Evolutionary conservation across 495 filamentous ascomycete species (phyloP).

Genomic region (Wilcoxina mikolae): DNA sequence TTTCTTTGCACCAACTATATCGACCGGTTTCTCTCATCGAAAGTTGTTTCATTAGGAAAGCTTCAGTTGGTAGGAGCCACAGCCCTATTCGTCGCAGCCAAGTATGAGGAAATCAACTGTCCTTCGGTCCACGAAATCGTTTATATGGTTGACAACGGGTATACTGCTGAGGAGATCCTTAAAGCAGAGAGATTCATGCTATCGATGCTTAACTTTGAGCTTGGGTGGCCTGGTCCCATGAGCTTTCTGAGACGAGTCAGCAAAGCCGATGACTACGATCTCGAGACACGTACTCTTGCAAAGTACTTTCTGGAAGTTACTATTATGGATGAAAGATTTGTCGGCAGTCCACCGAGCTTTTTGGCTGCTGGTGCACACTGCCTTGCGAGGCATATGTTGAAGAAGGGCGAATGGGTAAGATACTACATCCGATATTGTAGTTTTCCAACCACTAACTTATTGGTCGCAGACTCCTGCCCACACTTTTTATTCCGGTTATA

Average conservation of each 20-base stretch:
- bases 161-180: slow-evolving; percentile 76
- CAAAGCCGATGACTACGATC: slow-evolving; percentile 96
- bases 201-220: slow-evolving; percentile 81
- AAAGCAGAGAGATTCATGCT: slow-evolving; percentile 98
- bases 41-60: slow-evolving; percentile 87
- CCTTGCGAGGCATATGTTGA: slow-evolving; percentile 72
- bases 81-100: slow-evolving; percentile 87
- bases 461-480: slow-evolving; percentile 56
- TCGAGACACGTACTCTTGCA: slow-evolving; percentile 86
- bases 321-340: slow-evolving; percentile 96
- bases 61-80: slow-evolving; percentile 93
- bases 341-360: slow-evolving; percentile 78
- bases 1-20: slow-evolving; percentile 92
- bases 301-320: slow-evolving; percentile 97
- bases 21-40: slow-evolving; percentile 87
- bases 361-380: slow-evolving; percentile 85
- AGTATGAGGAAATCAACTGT: slow-evolving; percentile 97
- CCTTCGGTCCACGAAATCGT: slow-evolving; percentile 89
- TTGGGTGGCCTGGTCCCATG: slow-evolving; percentile 96
- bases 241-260: slow-evolving; percentile 92
- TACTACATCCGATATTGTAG: not conserved
- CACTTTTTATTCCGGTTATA: slow-evolving; percentile 85
- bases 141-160: slow-evolving; percentile 94
- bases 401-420: slow-evolving; percentile 85
- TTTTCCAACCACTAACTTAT: not conserved